phyloP scores from a whole-genome alignment of 768 basidiomycete species.

The Panaeolus cyanescens region DNA sequence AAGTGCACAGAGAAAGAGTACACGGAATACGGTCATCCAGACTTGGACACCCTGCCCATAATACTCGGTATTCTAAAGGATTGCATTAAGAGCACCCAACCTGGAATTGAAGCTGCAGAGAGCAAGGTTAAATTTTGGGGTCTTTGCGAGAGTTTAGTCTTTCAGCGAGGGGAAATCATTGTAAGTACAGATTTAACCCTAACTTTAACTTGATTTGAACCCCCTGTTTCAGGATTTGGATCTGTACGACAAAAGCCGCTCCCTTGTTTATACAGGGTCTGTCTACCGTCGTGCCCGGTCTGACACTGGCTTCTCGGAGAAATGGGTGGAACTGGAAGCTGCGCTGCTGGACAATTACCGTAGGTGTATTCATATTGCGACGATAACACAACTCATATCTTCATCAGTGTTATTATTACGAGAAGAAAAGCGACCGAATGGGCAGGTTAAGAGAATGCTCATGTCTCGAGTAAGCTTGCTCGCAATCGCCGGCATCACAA shows the following conservation, averaged over 20 bases:
- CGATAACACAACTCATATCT: background rate
- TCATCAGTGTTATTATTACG: conserved; percentile 61
- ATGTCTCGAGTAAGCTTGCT: conserved; percentile 60
- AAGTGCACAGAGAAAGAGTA: conserved; percentile 62
- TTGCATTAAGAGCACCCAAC: conserved; percentile 83
- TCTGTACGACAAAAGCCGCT: conserved; percentile 73
- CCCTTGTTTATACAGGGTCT: conserved; percentile 66
- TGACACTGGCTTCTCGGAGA: conserved; percentile 62
- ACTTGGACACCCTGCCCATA: conserved; percentile 75
- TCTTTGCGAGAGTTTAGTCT: conserved; percentile 73
- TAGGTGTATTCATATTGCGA: conserved; percentile 32
- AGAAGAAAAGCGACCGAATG: conserved; percentile 57
- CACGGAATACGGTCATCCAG: conserved; percentile 71
- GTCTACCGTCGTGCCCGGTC: conserved; percentile 61
- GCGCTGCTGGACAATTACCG: conserved; percentile 79
- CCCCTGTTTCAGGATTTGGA: conserved; percentile 76
- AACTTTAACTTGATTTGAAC: too few relatives aligned
- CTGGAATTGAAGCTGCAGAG: conserved; percentile 90
- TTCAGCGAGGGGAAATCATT: conserved; percentile 79
- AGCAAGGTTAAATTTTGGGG: conserved; percentile 88
- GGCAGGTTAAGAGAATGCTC: conserved; percentile 50
- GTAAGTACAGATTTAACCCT: conserved; percentile 39
- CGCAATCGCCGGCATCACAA: background rate
- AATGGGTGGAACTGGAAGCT: conserved; percentile 69
- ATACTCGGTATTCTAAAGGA: conserved; percentile 67